Base-by-base conservation (phyloP, 148 eudicot species). In the Beta vulgaris region DNA sequence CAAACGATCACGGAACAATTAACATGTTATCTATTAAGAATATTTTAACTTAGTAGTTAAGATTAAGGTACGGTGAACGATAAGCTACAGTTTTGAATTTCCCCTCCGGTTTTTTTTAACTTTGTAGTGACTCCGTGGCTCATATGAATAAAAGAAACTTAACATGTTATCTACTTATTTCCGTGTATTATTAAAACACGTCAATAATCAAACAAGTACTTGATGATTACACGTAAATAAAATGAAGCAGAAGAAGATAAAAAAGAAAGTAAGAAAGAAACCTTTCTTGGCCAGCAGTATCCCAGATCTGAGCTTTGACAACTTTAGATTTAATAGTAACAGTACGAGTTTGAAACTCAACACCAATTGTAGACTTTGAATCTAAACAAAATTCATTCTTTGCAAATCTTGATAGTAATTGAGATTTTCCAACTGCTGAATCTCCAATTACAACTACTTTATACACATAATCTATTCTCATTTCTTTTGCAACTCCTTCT, bases 301-400 rank as follows among this genome's bases (percentile, higher is more conserved):
- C 97, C 95, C 95, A 92, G 95, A 92, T 90, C 95, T 92, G 97
- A 63, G 97, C 97, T 83, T 92, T 92, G 79, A 92, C 79, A 72
- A 87, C 79, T 76, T 92, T 92, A 65, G 90, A 87, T 7, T 83
- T 82, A n/a, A 92, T 82, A 39, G 80, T 75, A 21, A 90, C 76
- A 15, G 97, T 92, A 0, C 97, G 82, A 59, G 91, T 92, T 79
- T 92, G 97, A 43, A 92, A 92, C 82, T 92, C 97, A 26, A 92
- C 97, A 19, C 97, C 97, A 64, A 92, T 92, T n/a, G 95, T 92
- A 28, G 97, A 88, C 71, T 92, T 92, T 3, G 97, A 92, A 66
- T 92, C 97, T 4, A 92, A 85, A 21, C 82, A 81, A 80, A 92
- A 92, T 69, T 92, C 89, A 37, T 92, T 90, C 81, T 86, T 92